Base-by-base conservation (phyloP, 2,329 filamentous ascomycete genomes). In the Esteya vermicola region DNA sequence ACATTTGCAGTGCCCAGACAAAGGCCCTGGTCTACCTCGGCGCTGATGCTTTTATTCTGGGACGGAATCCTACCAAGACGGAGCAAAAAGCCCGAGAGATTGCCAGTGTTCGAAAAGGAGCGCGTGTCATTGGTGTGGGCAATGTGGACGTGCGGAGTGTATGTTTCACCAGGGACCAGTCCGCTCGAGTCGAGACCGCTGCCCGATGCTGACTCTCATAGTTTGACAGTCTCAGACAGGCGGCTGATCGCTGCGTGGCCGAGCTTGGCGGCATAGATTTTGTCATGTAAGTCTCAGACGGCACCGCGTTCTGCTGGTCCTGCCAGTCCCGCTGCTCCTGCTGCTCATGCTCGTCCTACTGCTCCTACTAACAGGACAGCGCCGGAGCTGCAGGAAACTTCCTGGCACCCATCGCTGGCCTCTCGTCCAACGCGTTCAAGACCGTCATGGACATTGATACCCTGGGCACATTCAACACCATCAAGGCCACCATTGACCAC, bases 341-440 rank as follows among this genome's bases (percentile, higher is more conserved):
- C 6, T 21, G 6, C 14, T 12, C 7, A 20, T 20, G 13, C 32
- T 13, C 12, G 16, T 33, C 18, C 18, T 4, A 8, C 16, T 13
- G 16, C n/a, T 16, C 3, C 4, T 9, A 1, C 32, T 23, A 30
- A 35, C n/a, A n/a, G 18, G 8, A 27, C 51, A 91, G 83, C 56
- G 89, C 89, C 18, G 91, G 91, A 38, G 91, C 91, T 13, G 91
- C 91, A 16, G 91, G 91, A 43, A 98, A 98, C 60, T 98, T 96
- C 59, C 70, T 98, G 19, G 81, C 85, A 1, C 82, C 89, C 5
- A 80, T 96, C 44, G 72, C 80, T 31, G 80, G 80, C 46, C 72
- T 96, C 37, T 85, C 77, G 31, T 63, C 82, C 43, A 96, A 96
- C 55, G 91, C 85, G 4, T 93, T 98, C 75, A 93, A 88, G 59